Percentiles rank a stretch among this genome's conserved stretches.
Evolutionary conservation across 139 green algal species (phyloP).

Genomic region (Closterium sp.): DNA sequence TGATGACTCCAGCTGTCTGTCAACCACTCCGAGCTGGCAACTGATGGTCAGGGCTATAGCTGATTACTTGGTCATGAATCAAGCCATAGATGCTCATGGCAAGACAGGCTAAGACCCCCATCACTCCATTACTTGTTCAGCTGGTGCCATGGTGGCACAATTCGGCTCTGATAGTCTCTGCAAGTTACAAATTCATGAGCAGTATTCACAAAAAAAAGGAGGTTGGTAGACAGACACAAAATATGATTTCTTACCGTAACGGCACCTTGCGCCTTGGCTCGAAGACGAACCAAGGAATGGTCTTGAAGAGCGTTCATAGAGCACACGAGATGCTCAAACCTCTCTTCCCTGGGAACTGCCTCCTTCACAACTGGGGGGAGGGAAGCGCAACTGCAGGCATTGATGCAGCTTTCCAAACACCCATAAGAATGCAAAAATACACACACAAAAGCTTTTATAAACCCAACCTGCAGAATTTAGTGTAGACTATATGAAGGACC

Average conservation of each 20-base stretch:
- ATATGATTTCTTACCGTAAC: neutral
- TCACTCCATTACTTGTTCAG: neutral
- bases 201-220: neutral
- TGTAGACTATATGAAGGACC: slow-evolving; percentile 38
- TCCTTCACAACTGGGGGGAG: slow-evolving; percentile 13
- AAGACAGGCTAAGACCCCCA: neutral
- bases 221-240: neutral
- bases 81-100: neutral
- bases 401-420: neutral
- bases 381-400: neutral
- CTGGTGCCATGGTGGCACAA: neutral
- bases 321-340: slow-evolving; percentile 35
- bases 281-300: slow-evolving; percentile 6
- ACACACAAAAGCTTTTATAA: neutral
- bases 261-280: neutral
- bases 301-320: slow-evolving; percentile 7
- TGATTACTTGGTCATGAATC: no score
- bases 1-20: no score
- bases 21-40: no score
- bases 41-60: no score
- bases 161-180: neutral
- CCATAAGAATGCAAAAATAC: no score
- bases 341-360: slow-evolving; percentile 25
- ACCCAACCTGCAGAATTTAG: neutral
- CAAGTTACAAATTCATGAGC: neutral